Evolutionary conservation across 2,329 filamentous ascomycete genomes (phyloP), one percentile per base, ranked within the genome.

Genomic region (Celoporthe dispersa): DNA sequence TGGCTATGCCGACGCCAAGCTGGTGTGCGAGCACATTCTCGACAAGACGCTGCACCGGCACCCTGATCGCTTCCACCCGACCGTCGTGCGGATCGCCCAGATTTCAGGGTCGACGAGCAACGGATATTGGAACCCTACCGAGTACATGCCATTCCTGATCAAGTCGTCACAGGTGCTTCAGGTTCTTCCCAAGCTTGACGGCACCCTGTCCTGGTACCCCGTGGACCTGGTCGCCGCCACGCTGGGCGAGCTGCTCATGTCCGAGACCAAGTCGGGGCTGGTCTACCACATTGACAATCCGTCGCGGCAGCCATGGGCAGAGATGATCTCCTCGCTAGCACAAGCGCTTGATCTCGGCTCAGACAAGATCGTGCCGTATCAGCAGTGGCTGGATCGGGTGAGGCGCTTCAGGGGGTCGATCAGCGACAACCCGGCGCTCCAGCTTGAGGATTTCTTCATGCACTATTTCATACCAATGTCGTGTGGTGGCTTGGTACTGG

Each of bases 1-100:
- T 4, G 86, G 86, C 25, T 88, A 88, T 71, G 79, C 78, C n/a
- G 84, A 88, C 9, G 86, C 83, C 5, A 88, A 88, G 72, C 83
- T 74, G 53, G 79, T 80, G 0, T 87, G 85, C 74, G 85, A 88
- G 73, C 75, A 77, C 3, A 84, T 87, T 76, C 79, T 88, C 0
- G 80, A 84, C 64, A 76, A 80, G 64, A 87, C 86, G 0, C 75
- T 87, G 3, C 81, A 82, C 67, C 75, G 76, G 25, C 75, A 83
- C 71, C 81, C 81, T 0, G 69, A 77, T 0, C 76, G 71, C 1
- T 85, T 87, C 77, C 80, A 79, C 22, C 71, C 82, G 0, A 83
- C 81, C 77, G 76, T 75, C 0, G 81, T 85, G 0, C 80, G 86
- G 0, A 77, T 82, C 0, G 87, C 84, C 0, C 87, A 89, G 74